Evolutionary conservation across 2,329 filamentous ascomycete genomes (phyloP), one percentile per base, ranked within the genome.

Genomic region (Tolypocladium capitatum): DNA sequence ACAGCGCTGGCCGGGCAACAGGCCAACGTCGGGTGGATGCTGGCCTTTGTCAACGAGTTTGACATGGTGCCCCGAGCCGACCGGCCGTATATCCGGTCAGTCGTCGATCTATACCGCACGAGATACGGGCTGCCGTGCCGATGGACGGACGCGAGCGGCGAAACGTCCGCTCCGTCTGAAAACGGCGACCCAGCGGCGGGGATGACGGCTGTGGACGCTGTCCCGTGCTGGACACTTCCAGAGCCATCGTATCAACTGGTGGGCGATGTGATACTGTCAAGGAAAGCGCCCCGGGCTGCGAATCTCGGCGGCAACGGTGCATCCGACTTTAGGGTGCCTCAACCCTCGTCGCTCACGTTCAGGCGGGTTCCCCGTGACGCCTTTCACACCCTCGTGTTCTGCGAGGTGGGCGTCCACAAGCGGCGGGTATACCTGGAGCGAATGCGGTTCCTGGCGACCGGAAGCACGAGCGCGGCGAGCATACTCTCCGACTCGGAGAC

Each of bases 21-120:
- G 8, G 36, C 50, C 7, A 45, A 48, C 11, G 50, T 52, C 5
- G 50, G 40, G 0, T 49, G 52, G 2, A 10, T 49, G 1, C 35
- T 52, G 1, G 52, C 55, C 1, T 44, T 56, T 3, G 53, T 56
- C 4, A 58, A 58, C 36, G 56, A 58, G 35, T 53, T 53, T 35
- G 56, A 58, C 10, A 46, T 58, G 10, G 55, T 57, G 4, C 49
- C 55, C 0, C 49, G 55, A 20, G 47, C 55, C 1, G 56, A 58
- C 4, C 43, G 44, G 42, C 13, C 46, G 3, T 58, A 58, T 4
- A 49, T 56, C 8, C 46, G 49, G 11, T 57, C 54, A 0, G 46
- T 58, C 13, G 49, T 58, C 9, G 49, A 51, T 20, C 33, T 58
- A 3, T 58, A 57, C 16, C 36, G 56, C 7, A 43, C 53, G 2